These are phyloP conservation scores for Pulveroboletus sp. DNA, from an alignment of 768 basidiomycete genomes.

Conservation along the genomic window DNA sequence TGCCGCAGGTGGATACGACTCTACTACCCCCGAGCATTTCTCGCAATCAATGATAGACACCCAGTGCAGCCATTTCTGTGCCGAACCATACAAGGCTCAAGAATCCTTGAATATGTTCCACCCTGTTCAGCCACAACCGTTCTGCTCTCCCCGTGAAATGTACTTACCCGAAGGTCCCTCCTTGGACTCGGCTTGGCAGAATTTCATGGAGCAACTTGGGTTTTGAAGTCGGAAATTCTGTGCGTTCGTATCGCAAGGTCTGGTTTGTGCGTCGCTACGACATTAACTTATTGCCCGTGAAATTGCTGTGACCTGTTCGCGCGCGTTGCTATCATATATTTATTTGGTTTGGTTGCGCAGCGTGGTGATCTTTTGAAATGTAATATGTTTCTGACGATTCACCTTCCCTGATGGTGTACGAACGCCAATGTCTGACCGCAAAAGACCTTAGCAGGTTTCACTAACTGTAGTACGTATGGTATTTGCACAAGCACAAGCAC, in stretches of 20 bases:
- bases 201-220: slow-evolving; percentile 66
- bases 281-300: background rate
- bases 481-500: no score
- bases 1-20: slow-evolving; percentile 25
- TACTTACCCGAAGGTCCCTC: slow-evolving; percentile 28
- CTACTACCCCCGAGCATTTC: slow-evolving; percentile 24
- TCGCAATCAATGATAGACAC: slow-evolving; percentile 31
- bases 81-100: slow-evolving; percentile 8
- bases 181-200: slow-evolving; percentile 62
- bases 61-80: slow-evolving; percentile 22
- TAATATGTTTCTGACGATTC: no score
- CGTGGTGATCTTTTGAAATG: no score
- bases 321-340: no score
- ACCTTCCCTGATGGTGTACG: no score
- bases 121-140: slow-evolving; percentile 14
- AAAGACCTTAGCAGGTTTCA: no score
- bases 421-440: no score
- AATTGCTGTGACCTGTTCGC: no score
- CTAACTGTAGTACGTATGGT: no score
- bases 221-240: slow-evolving; percentile 25
- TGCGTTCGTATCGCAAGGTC: background rate
- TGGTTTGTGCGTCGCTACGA: background rate
- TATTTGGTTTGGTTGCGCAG: no score
- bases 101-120: slow-evolving; percentile 16
- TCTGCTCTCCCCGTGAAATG: slow-evolving; percentile 2